Evolutionary conservation across 495 filamentous ascomycete genomes (phyloP).

Genomic region (Trichoderma virens): DNA sequence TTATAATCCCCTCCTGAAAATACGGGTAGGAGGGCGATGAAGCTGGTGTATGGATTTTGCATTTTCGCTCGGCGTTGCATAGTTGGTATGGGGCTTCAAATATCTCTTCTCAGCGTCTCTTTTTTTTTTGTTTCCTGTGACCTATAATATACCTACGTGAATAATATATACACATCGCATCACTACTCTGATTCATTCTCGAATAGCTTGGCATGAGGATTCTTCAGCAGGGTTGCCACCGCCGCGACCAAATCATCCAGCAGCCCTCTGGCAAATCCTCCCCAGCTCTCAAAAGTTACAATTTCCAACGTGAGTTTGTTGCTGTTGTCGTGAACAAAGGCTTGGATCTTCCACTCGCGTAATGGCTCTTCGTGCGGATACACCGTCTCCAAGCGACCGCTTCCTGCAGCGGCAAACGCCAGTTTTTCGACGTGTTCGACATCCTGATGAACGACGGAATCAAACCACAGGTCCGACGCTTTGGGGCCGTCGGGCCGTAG

Average conservation of each 20-base stretch:
- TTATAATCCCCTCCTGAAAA: too few relatives aligned
- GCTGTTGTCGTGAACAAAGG: conserved; percentile 25
- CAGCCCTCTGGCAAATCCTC: conserved; percentile 25
- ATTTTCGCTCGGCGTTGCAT: too few relatives aligned
- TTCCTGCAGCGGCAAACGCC: conserved; percentile 19
- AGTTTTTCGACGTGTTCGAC: conserved; percentile 35
- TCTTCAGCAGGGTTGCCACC: conserved; percentile 21
- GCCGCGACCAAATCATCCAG: conserved; percentile 27
- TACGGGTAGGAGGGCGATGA: too few relatives aligned
- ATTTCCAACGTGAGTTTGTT: conserved; percentile 35
- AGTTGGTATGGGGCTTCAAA: too few relatives aligned
- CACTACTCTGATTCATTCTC: not conserved
- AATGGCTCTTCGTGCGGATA: conserved; percentile 37
- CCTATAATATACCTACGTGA: not conserved
- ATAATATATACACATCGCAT: not conserved
- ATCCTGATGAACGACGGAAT: conserved; percentile 40
- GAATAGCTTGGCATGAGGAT: conserved; percentile 19
- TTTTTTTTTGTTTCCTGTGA: not conserved
- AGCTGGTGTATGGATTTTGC: too few relatives aligned
- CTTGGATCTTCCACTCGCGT: conserved; percentile 40
- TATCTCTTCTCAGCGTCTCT: not conserved
- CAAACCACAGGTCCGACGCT: conserved; percentile 26
- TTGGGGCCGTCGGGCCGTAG: not conserved
- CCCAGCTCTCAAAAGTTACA: conserved; percentile 36
- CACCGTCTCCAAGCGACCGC: conserved; percentile 31